Evolutionary conservation across 2,329 filamentous ascomycete genomes (phyloP).

Genomic region (Ophiostoma tasmaniense): DNA sequence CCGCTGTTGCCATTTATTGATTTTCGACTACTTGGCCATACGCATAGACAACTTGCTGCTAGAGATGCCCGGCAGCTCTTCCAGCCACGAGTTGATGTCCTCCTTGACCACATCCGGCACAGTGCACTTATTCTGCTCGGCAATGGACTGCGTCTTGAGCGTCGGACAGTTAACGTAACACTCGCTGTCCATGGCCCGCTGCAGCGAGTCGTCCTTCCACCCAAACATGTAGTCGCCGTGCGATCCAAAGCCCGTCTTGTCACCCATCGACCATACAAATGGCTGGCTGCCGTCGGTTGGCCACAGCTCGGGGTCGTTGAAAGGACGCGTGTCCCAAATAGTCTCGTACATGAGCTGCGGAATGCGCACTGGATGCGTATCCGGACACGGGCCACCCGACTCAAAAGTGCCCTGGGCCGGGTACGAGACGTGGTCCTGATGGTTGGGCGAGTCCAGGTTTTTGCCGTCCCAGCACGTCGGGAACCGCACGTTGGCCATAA

Average conservation of each 20-base stretch:
- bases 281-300: conserved; percentile 28
- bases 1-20: background rate
- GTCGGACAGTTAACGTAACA: background rate
- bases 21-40: background rate
- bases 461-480: background rate
- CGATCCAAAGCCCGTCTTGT: background rate
- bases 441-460: background rate
- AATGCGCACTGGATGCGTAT: conserved; percentile 22
- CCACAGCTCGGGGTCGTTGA: conserved; percentile 29
- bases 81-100: background rate
- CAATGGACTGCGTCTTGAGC: background rate
- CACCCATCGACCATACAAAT: conserved; percentile 23
- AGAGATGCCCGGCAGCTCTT: background rate
- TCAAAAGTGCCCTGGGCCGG: background rate
- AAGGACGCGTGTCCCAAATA: conserved; percentile 35
- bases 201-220: background rate
- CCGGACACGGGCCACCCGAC: background rate
- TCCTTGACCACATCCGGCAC: background rate
- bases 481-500: background rate
- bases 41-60: background rate
- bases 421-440: background rate
- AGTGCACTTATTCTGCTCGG: background rate
- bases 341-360: conserved; percentile 35
- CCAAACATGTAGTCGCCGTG: background rate
- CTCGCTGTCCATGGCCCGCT: background rate